Conservation (phyloP, 352 stramenopile species). For the Thalassiosira gravida region DNA sequence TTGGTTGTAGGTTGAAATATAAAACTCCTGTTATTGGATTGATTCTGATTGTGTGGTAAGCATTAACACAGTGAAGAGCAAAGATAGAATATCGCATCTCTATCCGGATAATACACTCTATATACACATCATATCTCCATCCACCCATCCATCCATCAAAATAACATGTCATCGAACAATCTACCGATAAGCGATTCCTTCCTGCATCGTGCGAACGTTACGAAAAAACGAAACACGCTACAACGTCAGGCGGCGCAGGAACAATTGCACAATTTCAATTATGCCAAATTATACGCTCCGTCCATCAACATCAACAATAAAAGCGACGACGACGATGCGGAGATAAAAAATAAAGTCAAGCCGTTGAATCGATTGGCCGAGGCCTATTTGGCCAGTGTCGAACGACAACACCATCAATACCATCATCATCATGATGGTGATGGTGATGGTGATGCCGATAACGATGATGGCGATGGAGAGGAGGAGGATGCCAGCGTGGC, state of each 20-base stretch:
- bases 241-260: background rate
- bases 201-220: too few relatives aligned
- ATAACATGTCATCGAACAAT: too few relatives aligned
- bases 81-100: too few relatives aligned
- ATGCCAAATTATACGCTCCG: slow-evolving; percentile 18
- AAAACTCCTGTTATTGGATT: too few relatives aligned
- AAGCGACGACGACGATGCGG: background rate
- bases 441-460: background rate
- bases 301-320: too few relatives aligned
- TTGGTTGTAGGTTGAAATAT: too few relatives aligned
- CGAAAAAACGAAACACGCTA: slow-evolving; percentile 7
- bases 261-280: slow-evolving; percentile 10
- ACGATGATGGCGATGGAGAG: background rate
- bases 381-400: slow-evolving; percentile 5
- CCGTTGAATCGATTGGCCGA: slow-evolving; percentile 2
- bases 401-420: background rate
- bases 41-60: too few relatives aligned
- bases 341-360: slow-evolving; percentile 6
- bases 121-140: too few relatives aligned
- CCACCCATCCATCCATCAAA: too few relatives aligned
- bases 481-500: background rate
- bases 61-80: too few relatives aligned
- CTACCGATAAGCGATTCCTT: too few relatives aligned
- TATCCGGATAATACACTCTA: too few relatives aligned
- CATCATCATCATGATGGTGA: background rate